phyloP scores from a whole-genome alignment of 1,284 basidiomycete genomes.

The Xerocomus amazonicus region DNA sequence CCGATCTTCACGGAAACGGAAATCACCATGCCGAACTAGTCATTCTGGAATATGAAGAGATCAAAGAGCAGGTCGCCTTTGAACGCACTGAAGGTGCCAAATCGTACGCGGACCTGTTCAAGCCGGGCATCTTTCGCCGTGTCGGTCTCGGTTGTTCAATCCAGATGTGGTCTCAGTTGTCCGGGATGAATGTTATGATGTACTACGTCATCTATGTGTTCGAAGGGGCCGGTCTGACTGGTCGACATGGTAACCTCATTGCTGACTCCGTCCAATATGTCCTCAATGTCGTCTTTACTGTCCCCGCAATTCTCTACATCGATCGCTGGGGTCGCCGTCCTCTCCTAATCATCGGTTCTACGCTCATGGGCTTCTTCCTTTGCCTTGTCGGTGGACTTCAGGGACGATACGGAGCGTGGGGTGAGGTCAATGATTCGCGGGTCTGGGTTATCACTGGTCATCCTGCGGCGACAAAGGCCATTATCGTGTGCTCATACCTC shows the following conservation, averaged over 20 bases:
- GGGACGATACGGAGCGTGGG: slow-evolving; percentile 64
- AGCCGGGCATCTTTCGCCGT: slow-evolving; percentile 53
- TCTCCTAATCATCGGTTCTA: slow-evolving; percentile 62
- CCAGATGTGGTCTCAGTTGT: slow-evolving; percentile 66
- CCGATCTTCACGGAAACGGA: slow-evolving; percentile 76
- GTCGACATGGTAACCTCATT: slow-evolving; percentile 66
- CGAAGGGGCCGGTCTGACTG: slow-evolving; percentile 71
- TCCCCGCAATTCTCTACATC: slow-evolving; percentile 75
- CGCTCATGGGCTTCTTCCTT: slow-evolving; percentile 72
- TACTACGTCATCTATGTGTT: slow-evolving; percentile 79
- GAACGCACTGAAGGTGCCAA: slow-evolving; percentile 72
- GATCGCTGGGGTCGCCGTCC: slow-evolving; percentile 80
- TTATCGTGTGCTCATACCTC: slow-evolving; percentile 75
- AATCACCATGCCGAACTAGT: slow-evolving; percentile 64
- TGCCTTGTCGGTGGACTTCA: slow-evolving; percentile 76
- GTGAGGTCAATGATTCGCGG: slow-evolving; percentile 10
- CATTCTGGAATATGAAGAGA: slow-evolving; percentile 75
- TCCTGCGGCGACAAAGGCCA: slow-evolving; percentile 54
- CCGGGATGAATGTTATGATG: slow-evolving; percentile 73
- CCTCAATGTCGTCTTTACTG: slow-evolving; percentile 66
- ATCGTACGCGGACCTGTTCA: slow-evolving; percentile 66
- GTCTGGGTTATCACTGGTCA: slow-evolving; percentile 65
- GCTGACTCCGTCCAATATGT: slow-evolving; percentile 78
- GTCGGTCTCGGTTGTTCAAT: slow-evolving; percentile 54
- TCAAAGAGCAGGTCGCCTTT: slow-evolving; percentile 67